Evolutionary conservation across 345 rosid species (phyloP), one percentile per base, ranked within the genome.

Genomic region (Gossypium mustelinum): DNA sequence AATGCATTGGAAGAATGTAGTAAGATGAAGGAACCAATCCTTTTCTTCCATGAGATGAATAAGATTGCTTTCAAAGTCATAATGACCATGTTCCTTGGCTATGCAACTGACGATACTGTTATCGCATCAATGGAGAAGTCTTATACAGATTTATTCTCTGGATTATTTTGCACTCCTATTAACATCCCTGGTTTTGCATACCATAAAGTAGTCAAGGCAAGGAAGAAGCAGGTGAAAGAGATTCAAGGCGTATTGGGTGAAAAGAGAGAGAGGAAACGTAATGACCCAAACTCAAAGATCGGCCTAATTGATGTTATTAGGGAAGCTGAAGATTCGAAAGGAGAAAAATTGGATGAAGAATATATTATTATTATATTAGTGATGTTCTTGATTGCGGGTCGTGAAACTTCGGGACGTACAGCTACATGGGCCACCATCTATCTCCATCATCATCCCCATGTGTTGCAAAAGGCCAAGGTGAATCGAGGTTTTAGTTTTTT

Each of bases 261-360:
- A 29, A 29, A 29, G 39, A 78, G 41, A 69, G 83, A 12, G 70
- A 11, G 2, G 63, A 72, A 18, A 13, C 9, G 0, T 1, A 20
- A 70, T 27, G 54, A 18, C 2, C 55, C 24, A 3, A 55, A 59
- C 14, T 1, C 24, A 55, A 75, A 24, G 27, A 73, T 7, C 14
- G 74, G 76, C 18, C 47, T 79, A 81, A 17, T 85, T 63, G 86
- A 83, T 57, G 20, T 55, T 6, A 70, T 85, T 13, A 14, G 75
- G 39, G 79, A 77, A 12, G 39, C 57, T 8, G 83, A 81, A 50
- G 85, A 85, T 60, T 82, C 77, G 41, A 51, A 81, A 20, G 81
- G 84, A 79, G 45, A 56, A 34, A 78, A 72, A 25, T 7, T 77
- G 62, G 70, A 48, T 1, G 82, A 85, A 29, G 78, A 78, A 41